phyloP scores from a whole-genome alignment of 805 yeast species.

The Lachancea nothofagi region DNA sequence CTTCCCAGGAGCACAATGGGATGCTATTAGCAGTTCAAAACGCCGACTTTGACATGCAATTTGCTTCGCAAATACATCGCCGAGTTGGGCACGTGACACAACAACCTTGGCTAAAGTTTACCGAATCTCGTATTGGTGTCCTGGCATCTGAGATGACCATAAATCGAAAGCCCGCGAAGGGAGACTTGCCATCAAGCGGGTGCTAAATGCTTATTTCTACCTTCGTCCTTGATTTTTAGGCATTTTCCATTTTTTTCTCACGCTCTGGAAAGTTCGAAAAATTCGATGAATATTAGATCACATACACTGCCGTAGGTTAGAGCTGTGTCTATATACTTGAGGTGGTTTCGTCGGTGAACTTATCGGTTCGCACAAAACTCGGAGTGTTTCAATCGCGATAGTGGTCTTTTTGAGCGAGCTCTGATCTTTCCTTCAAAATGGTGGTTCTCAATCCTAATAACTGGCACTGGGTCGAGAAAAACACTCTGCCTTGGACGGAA shows the following conservation, averaged over 20 bases:
- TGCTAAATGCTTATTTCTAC: too few relatives aligned
- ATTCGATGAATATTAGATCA: too few relatives aligned
- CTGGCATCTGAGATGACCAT: slow-evolving; percentile 8
- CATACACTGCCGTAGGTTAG: too few relatives aligned
- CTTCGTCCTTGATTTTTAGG: too few relatives aligned
- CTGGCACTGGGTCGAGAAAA: slow-evolving; percentile 74
- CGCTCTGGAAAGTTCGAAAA: too few relatives aligned
- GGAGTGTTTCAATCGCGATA: background rate
- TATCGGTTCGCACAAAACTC: background rate
- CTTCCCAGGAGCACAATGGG: slow-evolving; percentile 16
- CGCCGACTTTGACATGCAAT: slow-evolving; percentile 17
- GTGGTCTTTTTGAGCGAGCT: background rate
- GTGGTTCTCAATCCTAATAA: slow-evolving; percentile 68
- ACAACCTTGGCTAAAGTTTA: slow-evolving; percentile 25
- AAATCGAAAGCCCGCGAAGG: background rate
- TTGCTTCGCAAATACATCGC: slow-evolving; percentile 17
- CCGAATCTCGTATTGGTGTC: slow-evolving; percentile 5
- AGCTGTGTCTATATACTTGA: too few relatives aligned
- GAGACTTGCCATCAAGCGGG: too few relatives aligned
- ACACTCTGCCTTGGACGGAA: slow-evolving; percentile 61
- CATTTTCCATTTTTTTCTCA: too few relatives aligned
- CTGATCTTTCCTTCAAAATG: slow-evolving; percentile 32
- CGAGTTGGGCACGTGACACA: slow-evolving; percentile 14
- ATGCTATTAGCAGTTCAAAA: slow-evolving; percentile 22
- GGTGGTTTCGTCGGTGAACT: too few relatives aligned